Evolutionary conservation across 1,284 basidiomycete species (phyloP), one percentile per base, ranked within the genome.

Genomic region (Melampsora abietis-canadensis): DNA sequence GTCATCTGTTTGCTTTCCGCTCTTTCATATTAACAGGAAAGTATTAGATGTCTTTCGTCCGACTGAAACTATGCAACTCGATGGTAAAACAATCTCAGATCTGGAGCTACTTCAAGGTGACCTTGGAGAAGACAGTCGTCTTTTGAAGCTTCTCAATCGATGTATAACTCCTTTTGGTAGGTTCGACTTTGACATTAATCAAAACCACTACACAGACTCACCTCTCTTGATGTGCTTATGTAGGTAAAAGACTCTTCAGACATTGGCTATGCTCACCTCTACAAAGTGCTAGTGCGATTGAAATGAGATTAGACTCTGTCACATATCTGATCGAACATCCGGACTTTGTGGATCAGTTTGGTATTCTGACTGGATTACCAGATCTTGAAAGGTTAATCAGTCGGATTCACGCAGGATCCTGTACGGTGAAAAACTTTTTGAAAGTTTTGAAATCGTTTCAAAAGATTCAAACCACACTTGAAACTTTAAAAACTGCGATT

Each of bases 181-280:
- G 87, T 82, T 47, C 2, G 3, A 19, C 4, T 54, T 34, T 19
- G 17, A 19, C 30, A 15, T 15, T 8, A 21, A 47, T n/a, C 15
- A 54, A 54, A 12, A 7, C 66, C 66, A 57, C 21, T 7, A 37
- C 69, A 54, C 61, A 78, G 19, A 61, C 46, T 46, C 34, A 40
- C 30, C 15, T 37, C 10, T 60, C 7, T 54, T 79, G 57, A 79
- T 66, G 54, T 72, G 57, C 66, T 54, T 74, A 34, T 77, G 59
- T 65, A 91, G 91, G 92, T 46, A 96, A 96, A 81, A 87, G 93
- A 51, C 85, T 97, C 37, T 96, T 97, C 85, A 87, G 92, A 62
- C 90, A 94, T 76, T 97, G 94, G 94, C 84, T 97, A 8, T 94
- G 92, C 76, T 89, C 90, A 85, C 94, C 94, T 15, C 83, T 98